phyloP scores from a whole-genome alignment of 73 alveolate genomes.

The Symbiodinium pilosum region DNA sequence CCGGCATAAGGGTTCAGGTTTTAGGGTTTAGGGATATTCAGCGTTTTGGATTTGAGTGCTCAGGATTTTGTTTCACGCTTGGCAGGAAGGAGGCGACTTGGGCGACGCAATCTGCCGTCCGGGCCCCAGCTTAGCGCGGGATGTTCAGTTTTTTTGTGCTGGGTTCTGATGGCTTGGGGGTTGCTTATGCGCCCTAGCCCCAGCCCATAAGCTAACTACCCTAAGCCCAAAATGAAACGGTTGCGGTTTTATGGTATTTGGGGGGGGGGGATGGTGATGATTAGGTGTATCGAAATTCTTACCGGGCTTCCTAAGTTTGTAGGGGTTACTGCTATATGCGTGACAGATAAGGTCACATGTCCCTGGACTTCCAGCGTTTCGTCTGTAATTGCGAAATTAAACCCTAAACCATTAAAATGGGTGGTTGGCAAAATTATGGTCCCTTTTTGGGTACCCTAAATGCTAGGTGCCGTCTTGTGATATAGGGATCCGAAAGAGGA shows the following conservation, averaged over 20 bases:
- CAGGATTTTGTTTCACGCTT: neutral
- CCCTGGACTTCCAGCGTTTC: too few species aligned
- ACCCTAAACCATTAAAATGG: neutral
- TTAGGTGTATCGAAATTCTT: neutral
- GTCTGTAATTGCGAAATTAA: too few species aligned
- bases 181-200: too few species aligned
- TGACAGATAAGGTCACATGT: neutral
- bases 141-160: too few species aligned
- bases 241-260: neutral
- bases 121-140: neutral
- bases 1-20: too few species aligned
- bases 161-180: too few species aligned
- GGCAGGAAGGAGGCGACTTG: conserved; percentile 45
- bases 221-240: too few species aligned
- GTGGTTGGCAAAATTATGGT: neutral
- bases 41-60: neutral
- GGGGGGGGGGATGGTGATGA: neutral
- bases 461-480: too few species aligned
- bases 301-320: neutral
- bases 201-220: too few species aligned
- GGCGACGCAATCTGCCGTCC: conserved; percentile 33
- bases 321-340: neutral
- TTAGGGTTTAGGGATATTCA: neutral
- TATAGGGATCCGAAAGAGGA: too few species aligned
- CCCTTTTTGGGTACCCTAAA: too few species aligned